Evolutionary conservation across 2,329 filamentous ascomycete species (phyloP).

Genomic region (Raffaelea albimanens): DNA sequence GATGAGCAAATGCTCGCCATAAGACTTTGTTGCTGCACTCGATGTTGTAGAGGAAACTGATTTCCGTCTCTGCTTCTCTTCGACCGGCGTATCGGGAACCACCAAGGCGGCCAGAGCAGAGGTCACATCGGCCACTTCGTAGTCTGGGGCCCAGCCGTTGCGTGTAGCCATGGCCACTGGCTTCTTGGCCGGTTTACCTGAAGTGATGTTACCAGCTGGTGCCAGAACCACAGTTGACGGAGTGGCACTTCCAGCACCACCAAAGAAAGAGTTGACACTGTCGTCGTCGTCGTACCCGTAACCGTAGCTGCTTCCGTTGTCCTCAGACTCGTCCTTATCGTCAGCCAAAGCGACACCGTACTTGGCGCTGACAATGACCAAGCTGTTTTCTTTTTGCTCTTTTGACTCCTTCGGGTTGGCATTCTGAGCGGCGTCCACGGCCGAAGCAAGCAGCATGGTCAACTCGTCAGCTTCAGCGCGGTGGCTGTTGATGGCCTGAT

Average conservation of each 20-base stretch:
- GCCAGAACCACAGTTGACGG: not conserved
- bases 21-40: not conserved
- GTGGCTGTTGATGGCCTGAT: slow-evolving; percentile 19
- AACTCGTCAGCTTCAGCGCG: slow-evolving; percentile 36
- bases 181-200: slow-evolving; percentile 6
- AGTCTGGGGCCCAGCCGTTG: slow-evolving; percentile 14
- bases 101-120: slow-evolving; percentile 37
- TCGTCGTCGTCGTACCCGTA: slow-evolving; percentile 15
- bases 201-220: not conserved
- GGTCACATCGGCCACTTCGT: slow-evolving; percentile 40
- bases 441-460: slow-evolving; percentile 29
- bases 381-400: slow-evolving; percentile 18
- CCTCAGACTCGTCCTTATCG: slow-evolving; percentile 4
- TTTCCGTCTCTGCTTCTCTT: too few relatives aligned
- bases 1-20: slow-evolving; percentile 21
- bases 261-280: not conserved
- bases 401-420: not conserved
- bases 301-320: not conserved
- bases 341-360: slow-evolving; percentile 27
- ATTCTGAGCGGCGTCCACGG: slow-evolving; percentile 20
- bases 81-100: not conserved
- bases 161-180: slow-evolving; percentile 18
- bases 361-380: slow-evolving; percentile 40
- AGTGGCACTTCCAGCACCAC: not conserved
- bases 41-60: slow-evolving; percentile 14